Base-by-base conservation (phyloP, 2,329 filamentous ascomycete species). In the Colletotrichum coccodes region DNA sequence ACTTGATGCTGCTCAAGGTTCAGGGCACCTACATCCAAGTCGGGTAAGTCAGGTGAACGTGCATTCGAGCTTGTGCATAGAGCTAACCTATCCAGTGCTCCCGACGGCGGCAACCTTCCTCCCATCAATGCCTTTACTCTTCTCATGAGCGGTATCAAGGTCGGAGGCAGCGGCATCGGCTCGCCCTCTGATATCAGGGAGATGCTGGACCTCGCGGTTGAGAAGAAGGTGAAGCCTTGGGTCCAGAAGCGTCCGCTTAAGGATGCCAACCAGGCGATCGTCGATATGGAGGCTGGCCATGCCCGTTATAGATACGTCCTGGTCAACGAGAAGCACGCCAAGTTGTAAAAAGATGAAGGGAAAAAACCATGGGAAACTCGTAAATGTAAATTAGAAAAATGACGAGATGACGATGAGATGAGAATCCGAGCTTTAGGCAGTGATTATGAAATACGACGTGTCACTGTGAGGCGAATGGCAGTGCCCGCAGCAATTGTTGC, bases 161-260 rank as follows among this genome's bases (percentile, higher is more conserved):
- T 87, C 36, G 82, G 81, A 0, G 86, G 85, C 14, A 75, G 73
- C 16, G 59, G 71, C 9, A 75, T 87, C 61, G 85, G 86, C 1
- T 80, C 79, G 8, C 74, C 74, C 3, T 49, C 56, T 21, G 84
- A 89, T 68, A 89, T 89, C 49, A 79, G 81, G 52, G 84, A 87
- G 72, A 90, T 90, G 88, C 73, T 90, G 59, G 67, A 83, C 54
- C 82, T 90, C 62, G 86, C 84, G 23, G 86, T 81, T 0, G 81
- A 87, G 61, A 84, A 88, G 76, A 80, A 82, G 9, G 76, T 90
- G 8, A 82, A 85, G 76, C 84, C 87, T 1, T 87, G 85, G 84
- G 82, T 89, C 21, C 80, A 89, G 74, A 78, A 81, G 75, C 77
- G 84, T 40, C 81, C 82, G 3, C 82, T 90, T 82, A 83, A 81